Conservation (phyloP, 495 filamentous ascomycete species). For the Trichoderma asperelloides region DNA sequence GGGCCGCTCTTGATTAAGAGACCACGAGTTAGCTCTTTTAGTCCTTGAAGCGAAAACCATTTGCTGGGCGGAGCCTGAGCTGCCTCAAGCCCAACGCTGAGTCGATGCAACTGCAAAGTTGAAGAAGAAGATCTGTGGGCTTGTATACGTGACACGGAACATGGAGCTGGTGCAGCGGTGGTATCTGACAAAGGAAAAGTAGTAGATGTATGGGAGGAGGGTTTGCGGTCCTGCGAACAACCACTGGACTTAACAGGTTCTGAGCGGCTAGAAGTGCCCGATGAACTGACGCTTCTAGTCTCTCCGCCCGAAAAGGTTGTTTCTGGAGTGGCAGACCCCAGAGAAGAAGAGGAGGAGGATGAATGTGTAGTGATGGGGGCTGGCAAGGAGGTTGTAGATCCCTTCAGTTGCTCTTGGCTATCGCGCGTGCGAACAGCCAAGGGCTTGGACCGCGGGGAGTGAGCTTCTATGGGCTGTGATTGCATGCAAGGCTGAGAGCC, state of each 20-base stretch:
- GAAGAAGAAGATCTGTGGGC: not conserved
- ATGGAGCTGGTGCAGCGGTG: not conserved
- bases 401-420: not conserved
- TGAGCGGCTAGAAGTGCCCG: not conserved
- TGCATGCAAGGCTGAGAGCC: conserved; percentile 5
- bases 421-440: not conserved
- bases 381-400: not conserved
- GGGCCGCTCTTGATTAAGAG: conserved; percentile 77
- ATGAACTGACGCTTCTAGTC: not conserved
- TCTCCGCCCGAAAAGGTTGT: not conserved
- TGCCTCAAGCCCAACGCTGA: not conserved
- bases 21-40: conserved; percentile 83
- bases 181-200: not conserved
- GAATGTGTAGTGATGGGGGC: not conserved
- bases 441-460: not conserved
- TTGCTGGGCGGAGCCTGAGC: conserved; percentile 33
- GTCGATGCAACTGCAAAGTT: not conserved
- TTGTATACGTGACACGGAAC: not conserved
- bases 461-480: not conserved
- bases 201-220: not conserved
- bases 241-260: not conserved
- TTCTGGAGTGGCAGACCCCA: not conserved
- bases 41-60: conserved; percentile 52
- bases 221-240: not conserved
- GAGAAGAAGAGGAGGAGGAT: not conserved